phyloP scores from a whole-genome alignment of 768 basidiomycete genomes.

The Kwoniella botswanensis region DNA sequence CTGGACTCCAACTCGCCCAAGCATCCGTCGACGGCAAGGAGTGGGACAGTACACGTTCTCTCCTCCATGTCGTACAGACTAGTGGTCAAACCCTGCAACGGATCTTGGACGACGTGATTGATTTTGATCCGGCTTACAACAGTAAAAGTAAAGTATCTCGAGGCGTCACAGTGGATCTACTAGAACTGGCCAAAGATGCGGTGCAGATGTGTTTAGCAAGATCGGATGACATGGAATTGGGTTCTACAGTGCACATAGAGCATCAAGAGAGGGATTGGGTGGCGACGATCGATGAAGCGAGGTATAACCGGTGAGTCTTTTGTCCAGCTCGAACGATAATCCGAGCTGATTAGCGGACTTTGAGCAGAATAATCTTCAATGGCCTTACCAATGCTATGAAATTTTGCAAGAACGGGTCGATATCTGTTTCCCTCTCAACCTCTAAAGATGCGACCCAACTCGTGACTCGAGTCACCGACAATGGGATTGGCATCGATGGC shows the following conservation, averaged over 20 bases:
- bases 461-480: slow-evolving; percentile 28
- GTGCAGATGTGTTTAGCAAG: slow-evolving; percentile 10
- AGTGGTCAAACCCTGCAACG: slow-evolving; percentile 35
- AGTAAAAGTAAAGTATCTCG: not conserved
- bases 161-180: not conserved
- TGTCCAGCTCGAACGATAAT: too few relatives aligned
- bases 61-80: slow-evolving; percentile 28
- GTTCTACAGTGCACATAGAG: slow-evolving; percentile 26
- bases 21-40: slow-evolving; percentile 16
- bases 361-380: slow-evolving; percentile 42
- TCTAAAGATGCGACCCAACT: slow-evolving; percentile 7
- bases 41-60: slow-evolving; percentile 13
- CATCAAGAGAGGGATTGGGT: slow-evolving; percentile 43
- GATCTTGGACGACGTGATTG: slow-evolving; percentile 47
- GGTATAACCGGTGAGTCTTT: slow-evolving; percentile 37
- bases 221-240: slow-evolving; percentile 8
- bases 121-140: slow-evolving; percentile 29
- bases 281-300: slow-evolving; percentile 33
- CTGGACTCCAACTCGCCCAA: slow-evolving; percentile 41
- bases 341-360: not conserved
- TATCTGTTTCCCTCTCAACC: slow-evolving; percentile 24
- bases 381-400: slow-evolving; percentile 45
- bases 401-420: slow-evolving; percentile 29
- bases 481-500: slow-evolving; percentile 38
- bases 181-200: not conserved